Evolutionary conservation across 805 yeast species (phyloP), one percentile per base, ranked within the genome.

Genomic region (Groenewaldozyma salmanticensis): DNA sequence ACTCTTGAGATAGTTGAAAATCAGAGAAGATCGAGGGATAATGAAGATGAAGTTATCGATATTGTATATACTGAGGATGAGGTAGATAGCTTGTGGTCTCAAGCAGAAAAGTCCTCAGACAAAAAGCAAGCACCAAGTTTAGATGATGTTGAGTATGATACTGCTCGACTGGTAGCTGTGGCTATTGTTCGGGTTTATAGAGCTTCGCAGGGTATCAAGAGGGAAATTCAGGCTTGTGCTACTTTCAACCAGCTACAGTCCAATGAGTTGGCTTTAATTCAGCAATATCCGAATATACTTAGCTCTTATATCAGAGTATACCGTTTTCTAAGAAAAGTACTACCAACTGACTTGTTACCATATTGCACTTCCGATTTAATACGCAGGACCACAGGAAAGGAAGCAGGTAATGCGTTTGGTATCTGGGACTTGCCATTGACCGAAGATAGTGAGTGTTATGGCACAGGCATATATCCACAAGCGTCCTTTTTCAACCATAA

Each of bases 401-500:
- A 78, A 48, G 70, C 76, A 38, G 79, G 81, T 13, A 79, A 79
- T 52, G 79, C 84, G 1, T 79, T 79, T 57, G 85, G 85, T 1
- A 74, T 77, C 18, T 77, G 84, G 81, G 74, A 78, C 37, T 56
- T 51, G 4, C 57, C 64, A 13, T 48, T 60, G 2, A 58, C 49
- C 4, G 59, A 54, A 3, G 62, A 62, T 1, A 50, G 58, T 7
- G 81, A 74, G 44, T 76, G 71, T 48, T 64, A 77, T 38, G 86
- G 86, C 0, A 75, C 75, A 47, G 68, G 73, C 31, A 66, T 79
- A 2, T 74, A 66, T 43, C 81, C 84, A 1, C 68, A 71, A 21
- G 83, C 79, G 0, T 79, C 85, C 2, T 78, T 64, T 49, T 79
- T 79, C 66, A 79, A 79, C 52, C 85, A 79, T 54, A 50, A 81